These are phyloP conservation scores for Colletotrichum agaves DNA, from an alignment of 2,329 filamentous ascomycete genomes.

Conservation along the genomic window DNA sequence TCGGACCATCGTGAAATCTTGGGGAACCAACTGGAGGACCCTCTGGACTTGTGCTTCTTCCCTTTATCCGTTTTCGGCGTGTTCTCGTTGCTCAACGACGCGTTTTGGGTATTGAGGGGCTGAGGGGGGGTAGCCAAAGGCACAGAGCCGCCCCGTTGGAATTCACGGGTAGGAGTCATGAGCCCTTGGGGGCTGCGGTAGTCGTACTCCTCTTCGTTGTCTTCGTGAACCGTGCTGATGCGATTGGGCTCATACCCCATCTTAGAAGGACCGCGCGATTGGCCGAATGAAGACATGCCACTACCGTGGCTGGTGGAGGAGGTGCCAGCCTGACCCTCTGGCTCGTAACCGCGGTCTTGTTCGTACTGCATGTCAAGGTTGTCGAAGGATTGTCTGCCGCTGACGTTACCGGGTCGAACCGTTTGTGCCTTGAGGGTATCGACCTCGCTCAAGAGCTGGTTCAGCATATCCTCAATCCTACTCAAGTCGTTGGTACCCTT, in stretches of 20 bases:
- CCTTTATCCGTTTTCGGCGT: slow-evolving; percentile 80
- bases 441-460: slow-evolving; percentile 91
- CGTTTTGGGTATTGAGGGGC: slow-evolving; percentile 50
- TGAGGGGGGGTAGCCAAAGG: slow-evolving; percentile 70
- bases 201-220: slow-evolving; percentile 80
- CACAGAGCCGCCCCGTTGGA: slow-evolving; percentile 61
- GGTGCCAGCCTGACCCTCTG: slow-evolving; percentile 81
- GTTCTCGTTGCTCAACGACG: slow-evolving; percentile 77
- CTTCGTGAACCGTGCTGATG: slow-evolving; percentile 90
- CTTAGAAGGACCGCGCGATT: slow-evolving; percentile 57
- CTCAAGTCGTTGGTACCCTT: slow-evolving; percentile 89
- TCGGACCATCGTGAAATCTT: slow-evolving; percentile 98
- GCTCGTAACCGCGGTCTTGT: slow-evolving; percentile 81
- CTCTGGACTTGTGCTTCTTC: slow-evolving; percentile 89
- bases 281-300: slow-evolving; percentile 75
- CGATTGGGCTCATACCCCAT: slow-evolving; percentile 68
- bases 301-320: slow-evolving; percentile 76
- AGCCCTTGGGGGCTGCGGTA: slow-evolving; percentile 46
- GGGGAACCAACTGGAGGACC: slow-evolving; percentile 82
- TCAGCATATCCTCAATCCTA: slow-evolving; percentile 91
- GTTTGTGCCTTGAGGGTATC: slow-evolving; percentile 79
- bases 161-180: slow-evolving; percentile 67
- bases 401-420: slow-evolving; percentile 50
- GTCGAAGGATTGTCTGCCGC: slow-evolving; percentile 74
- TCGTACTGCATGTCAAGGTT: slow-evolving; percentile 74